A percentile compares a stretch with the other conserved stretches of the same genome.
Evolutionary conservation across 2,329 filamentous ascomycete genomes (phyloP).

Genomic region (Zymoseptoria passerinii): DNA sequence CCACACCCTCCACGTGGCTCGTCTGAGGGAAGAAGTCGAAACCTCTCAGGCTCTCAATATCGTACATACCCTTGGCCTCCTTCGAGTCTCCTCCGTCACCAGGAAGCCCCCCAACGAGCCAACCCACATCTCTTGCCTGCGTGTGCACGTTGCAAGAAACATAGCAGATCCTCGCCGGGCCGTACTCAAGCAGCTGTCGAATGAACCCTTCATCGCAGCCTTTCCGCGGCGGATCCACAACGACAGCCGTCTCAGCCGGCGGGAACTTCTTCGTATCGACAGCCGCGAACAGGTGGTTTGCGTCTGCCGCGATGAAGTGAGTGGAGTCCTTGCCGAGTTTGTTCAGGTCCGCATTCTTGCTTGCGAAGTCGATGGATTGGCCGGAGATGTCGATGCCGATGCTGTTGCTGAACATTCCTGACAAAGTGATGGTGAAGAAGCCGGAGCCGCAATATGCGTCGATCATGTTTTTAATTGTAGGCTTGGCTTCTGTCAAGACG

Average conservation of each 20-base stretch:
- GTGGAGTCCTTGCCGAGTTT: constrained; percentile 59
- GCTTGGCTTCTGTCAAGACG: neutral
- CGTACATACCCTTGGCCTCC: constrained; percentile 47
- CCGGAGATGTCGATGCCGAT: constrained; percentile 85
- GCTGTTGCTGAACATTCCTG: constrained; percentile 67
- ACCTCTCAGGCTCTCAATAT: constrained; percentile 81
- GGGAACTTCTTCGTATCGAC: constrained; percentile 53
- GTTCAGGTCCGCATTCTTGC: constrained; percentile 71
- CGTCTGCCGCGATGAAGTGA: constrained; percentile 83
- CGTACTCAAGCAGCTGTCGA: constrained; percentile 67
- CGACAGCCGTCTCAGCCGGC: constrained; percentile 76
- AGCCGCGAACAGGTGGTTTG: constrained; percentile 68
- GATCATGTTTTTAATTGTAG: constrained; percentile 72
- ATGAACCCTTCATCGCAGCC: constrained; percentile 85
- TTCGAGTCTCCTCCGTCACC: constrained; percentile 26
- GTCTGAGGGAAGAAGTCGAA: constrained; percentile 98
- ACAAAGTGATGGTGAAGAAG: constrained; percentile 92
- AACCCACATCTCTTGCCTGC: constrained; percentile 85
- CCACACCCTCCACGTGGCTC: constrained; percentile 58
- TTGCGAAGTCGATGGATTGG: constrained; percentile 69
- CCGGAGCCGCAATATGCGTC: constrained; percentile 97
- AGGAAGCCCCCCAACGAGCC: constrained; percentile 64
- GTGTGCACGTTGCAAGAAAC: constrained; percentile 98
- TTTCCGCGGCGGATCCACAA: constrained; percentile 93
- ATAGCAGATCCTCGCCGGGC: constrained; percentile 74